Evolutionary conservation across 768 basidiomycete genomes (phyloP), one percentile per base, ranked within the genome.

Genomic region (Lactifluus echinatus): DNA sequence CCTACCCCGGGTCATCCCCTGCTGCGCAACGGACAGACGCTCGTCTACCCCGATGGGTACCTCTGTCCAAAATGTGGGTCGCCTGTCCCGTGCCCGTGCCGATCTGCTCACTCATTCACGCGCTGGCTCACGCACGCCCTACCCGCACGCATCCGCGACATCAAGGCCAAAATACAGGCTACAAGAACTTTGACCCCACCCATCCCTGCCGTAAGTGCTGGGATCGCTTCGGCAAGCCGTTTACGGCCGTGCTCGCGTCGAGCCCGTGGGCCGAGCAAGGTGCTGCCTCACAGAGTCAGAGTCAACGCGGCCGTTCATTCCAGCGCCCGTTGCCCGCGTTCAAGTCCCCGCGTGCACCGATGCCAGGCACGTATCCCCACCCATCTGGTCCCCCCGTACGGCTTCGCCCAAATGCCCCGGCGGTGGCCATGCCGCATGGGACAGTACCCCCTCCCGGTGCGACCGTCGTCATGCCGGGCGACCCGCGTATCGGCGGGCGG

Each of bases 191-290:
- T 36, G 86, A 90, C 67, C 85, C 86, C 0, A 66, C 74, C 1
- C 73, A 81, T 55, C 85, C 88, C 6, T 90, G 89, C 65, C 73
- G 75, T 56, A 79, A 78, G 55, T 92, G 90, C 71, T 92, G 89
- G 89, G 71, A 76, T 6, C 83, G 82, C 62, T 84, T 84, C 68
- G 75, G 76, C 0, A 81, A 78, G 61, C 73, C 77, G 0, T 91
- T 82, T 68, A 65, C 73, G 0, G 85, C 85, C 2, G 78, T 85
- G 4, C 69, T 89, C 15, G 72, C 75, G 0, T 83, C 82, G 64
- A 76, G 79, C 50, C 61, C 74, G 11, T 77, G 79, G 74, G 61
- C 51, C 23, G n/a, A 26, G 10, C 36, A 40, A 26, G 19, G 43
- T 23, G 21, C 21, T 19, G 8, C 39, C 2, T 8, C 42, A 14